Evolutionary conservation across 1,139 yeast species (phyloP), one percentile per base, ranked within the genome.

Genomic region (Blastobotrys indianensis): DNA sequence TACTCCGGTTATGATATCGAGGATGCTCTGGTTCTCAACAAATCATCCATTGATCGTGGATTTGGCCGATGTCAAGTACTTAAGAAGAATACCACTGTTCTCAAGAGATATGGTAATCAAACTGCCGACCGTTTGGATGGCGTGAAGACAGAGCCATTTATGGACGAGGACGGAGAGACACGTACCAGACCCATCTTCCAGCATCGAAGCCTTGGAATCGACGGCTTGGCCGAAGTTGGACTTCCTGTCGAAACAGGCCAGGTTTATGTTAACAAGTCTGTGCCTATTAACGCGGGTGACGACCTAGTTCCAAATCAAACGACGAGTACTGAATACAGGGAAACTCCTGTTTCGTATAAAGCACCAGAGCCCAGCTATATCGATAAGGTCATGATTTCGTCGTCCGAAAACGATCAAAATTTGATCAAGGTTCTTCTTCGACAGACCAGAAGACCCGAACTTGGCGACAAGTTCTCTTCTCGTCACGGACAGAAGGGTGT

Each of bases 401-500:
- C 90, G 1, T 81, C 95, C 52, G 97, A 90, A 61, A 85, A 86
- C 55, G 98, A 92, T 59, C 97, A 90, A 67, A 95, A 96, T 1
- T 73, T 92, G 52, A 84, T 92, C 60, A 92, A 92, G 67, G 97
- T 92, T 2, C 71, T 92, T 45, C 70, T 92, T 50, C 78, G 99
- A 63, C 99, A 94, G 66, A 88, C 97, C 1, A 82, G 99, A 72
- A 79, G 98, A 64, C 99, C 99, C 0, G 99, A 92, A 67, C 72
- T 92, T 48, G 99, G 99, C 51, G 99, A 92, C 64, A 92, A 92
- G 67, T 92, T 94, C 60, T 88, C 97, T 2, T 87, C 96, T 1
- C 82, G 97, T 66, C 97, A 88, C 66, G 98, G 98, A 31, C 98
- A 92, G 66, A 92, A 92, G 72, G 98, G 98, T 77, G 97, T 92